Evolutionary conservation across 176 grass and related monocot genomes (phyloP).

Genomic region (Alopecurus myosuroides): DNA sequence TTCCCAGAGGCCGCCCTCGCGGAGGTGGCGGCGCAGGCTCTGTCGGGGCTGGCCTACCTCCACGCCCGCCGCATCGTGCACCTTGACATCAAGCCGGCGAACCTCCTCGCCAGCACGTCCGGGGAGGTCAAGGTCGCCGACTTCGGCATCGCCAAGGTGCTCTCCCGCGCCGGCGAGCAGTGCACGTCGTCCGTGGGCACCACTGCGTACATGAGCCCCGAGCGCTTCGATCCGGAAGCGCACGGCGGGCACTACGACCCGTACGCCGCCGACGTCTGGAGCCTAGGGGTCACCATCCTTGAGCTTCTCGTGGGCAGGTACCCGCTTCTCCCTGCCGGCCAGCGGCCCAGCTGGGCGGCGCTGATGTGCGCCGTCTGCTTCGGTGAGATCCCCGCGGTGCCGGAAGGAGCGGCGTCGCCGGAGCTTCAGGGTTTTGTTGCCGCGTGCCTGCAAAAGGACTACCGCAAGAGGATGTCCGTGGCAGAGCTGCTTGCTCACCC

Average conservation of each 20-base stretch:
- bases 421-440: constrained; percentile 26
- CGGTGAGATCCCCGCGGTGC: no score
- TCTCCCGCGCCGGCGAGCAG: constrained; percentile 9
- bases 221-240: no score
- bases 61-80: constrained; percentile 49
- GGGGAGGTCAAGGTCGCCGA: constrained; percentile 47
- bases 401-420: constrained; percentile 6
- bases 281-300: no score
- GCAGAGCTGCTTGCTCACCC: no score
- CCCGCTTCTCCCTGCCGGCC: no score
- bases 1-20: constrained; percentile 32
- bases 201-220: constrained; percentile 48
- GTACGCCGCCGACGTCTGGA: no score
- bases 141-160: constrained; percentile 50
- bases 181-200: constrained; percentile 37
- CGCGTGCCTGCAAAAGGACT: constrained; percentile 46
- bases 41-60: constrained; percentile 45
- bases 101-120: constrained; percentile 24
- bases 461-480: constrained; percentile 24
- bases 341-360: no score
- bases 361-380: no score
- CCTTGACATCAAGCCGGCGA: constrained; percentile 50
- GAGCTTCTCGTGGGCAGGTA: no score
- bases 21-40: constrained; percentile 46
- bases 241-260: no score